phyloP scores from a whole-genome alignment of 2,329 filamentous ascomycete species.

The Ceratocystiopsis sp. region DNA sequence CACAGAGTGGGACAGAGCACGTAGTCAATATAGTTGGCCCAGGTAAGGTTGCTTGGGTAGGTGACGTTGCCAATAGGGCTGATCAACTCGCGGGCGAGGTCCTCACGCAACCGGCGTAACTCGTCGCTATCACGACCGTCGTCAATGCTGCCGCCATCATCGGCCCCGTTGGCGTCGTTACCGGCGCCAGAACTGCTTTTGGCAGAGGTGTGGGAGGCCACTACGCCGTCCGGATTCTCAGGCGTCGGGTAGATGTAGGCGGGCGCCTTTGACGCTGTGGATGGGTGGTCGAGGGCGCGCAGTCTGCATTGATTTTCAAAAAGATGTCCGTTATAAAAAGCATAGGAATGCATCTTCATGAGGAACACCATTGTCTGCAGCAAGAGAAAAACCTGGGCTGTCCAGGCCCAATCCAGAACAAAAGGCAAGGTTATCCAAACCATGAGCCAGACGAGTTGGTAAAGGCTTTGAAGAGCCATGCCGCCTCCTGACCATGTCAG shows the following conservation, averaged over 20 bases:
- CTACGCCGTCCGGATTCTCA: constrained; percentile 31
- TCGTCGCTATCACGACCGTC: constrained; percentile 17
- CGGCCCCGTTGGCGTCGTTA: too few relatives aligned
- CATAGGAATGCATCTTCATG: constrained; percentile 99
- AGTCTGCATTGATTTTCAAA: constrained; percentile 73
- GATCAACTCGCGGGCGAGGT: constrained; percentile 78
- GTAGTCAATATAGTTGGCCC: constrained; percentile 70
- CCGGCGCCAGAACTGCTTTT: too few relatives aligned
- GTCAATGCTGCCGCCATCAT: too few relatives aligned
- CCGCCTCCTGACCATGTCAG: constrained; percentile 63
- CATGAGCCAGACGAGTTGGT: constrained; percentile 60
- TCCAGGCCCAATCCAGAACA: constrained; percentile 83
- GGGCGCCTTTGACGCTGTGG: constrained; percentile 48
- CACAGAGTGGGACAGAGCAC: constrained; percentile 87
- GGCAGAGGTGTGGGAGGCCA: constrained; percentile 3
- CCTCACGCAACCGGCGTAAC: constrained; percentile 58
- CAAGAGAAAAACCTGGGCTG: constrained; percentile 84
- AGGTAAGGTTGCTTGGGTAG: constrained; percentile 76
- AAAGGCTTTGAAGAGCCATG: constrained; percentile 68
- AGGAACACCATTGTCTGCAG: constrained; percentile 80
- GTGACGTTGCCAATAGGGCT: constrained; percentile 80
- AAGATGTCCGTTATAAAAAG: constrained; percentile 94
- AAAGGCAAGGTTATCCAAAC: constrained; percentile 82
- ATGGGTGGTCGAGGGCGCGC: constrained; percentile 59
- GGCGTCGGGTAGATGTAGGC: constrained; percentile 60